Conservation (phyloP, 306 rosid species). For the Begonia masoniana region DNA sequence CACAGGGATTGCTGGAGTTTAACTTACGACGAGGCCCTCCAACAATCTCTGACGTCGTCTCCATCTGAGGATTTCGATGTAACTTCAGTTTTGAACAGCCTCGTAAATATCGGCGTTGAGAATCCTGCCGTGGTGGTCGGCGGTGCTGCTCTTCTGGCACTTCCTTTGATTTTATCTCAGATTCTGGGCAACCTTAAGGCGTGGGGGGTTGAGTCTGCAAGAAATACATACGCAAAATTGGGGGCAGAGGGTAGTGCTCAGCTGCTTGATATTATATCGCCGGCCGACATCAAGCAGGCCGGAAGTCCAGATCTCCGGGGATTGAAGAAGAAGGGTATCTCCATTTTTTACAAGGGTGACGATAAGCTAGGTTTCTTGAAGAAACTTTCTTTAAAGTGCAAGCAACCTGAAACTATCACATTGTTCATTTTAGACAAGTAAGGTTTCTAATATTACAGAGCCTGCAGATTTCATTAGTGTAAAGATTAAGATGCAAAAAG, state of each 20-base stretch:
- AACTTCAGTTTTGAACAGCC: constrained; percentile 37
- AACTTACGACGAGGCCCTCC: constrained; percentile 72
- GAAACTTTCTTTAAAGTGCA: constrained; percentile 71
- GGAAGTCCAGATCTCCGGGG: constrained; percentile 70
- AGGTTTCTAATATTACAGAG: constrained; percentile 12
- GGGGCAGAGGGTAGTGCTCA: constrained; percentile 60
- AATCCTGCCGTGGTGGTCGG: constrained; percentile 66
- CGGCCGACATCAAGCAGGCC: constrained; percentile 45
- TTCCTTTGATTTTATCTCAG: constrained; percentile 70
- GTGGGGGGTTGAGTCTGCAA: constrained; percentile 84
- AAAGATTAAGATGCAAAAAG: too few relatives aligned
- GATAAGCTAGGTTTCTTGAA: constrained; percentile 80
- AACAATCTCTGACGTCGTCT: constrained; percentile 18
- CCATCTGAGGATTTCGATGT: constrained; percentile 35
- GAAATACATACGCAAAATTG: constrained; percentile 62
- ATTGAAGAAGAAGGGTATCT: constrained; percentile 57
- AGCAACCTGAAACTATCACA: constrained; percentile 80
- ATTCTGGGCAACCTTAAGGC: constrained; percentile 58
- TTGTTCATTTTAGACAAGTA: constrained; percentile 93
- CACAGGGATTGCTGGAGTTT: constrained; percentile 43
- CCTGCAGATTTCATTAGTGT: too few relatives aligned
- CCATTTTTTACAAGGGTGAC: constrained; percentile 50
- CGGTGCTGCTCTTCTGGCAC: constrained; percentile 55
- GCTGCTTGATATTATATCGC: constrained; percentile 72
- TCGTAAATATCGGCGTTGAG: constrained; percentile 43